Conservation (phyloP, 345 rosid species). For the Leavenworthia alabamica region DNA sequence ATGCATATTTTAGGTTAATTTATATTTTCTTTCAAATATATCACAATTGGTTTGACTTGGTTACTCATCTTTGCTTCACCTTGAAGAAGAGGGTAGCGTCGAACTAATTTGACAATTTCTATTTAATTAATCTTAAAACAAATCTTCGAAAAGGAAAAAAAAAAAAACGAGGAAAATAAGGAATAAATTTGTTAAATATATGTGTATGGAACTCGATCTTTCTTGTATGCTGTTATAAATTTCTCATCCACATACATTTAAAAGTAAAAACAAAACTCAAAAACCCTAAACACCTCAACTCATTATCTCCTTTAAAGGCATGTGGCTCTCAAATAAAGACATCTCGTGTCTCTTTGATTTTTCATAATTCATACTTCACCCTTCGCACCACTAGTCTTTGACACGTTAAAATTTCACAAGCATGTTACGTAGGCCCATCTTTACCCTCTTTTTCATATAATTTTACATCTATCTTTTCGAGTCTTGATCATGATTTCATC, state of each 20-base stretch:
- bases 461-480: not conserved
- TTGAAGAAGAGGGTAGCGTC: not conserved
- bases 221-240: not conserved
- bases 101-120: not conserved
- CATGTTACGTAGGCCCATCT: slow-evolving; percentile 1
- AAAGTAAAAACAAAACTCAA: not conserved
- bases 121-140: not conserved
- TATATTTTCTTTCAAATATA: not conserved
- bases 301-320: slow-evolving; percentile 1
- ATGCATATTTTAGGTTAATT: not conserved
- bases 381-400: slow-evolving; percentile 10
- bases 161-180: not conserved
- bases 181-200: not conserved
- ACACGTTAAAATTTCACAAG: not conserved
- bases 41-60: not conserved
- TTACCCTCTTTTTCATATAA: not conserved
- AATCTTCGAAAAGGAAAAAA: not conserved
- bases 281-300: not conserved
- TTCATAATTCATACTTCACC: not conserved
- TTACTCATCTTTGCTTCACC: not conserved
- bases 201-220: not conserved
- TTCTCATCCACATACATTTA: slow-evolving; percentile 13
- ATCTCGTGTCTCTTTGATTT: slow-evolving; percentile 22
- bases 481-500: not conserved
- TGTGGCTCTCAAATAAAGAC: slow-evolving; percentile 25